Base-by-base conservation (phyloP, 106 monocot species). In the Apostasia shenzhenica region DNA sequence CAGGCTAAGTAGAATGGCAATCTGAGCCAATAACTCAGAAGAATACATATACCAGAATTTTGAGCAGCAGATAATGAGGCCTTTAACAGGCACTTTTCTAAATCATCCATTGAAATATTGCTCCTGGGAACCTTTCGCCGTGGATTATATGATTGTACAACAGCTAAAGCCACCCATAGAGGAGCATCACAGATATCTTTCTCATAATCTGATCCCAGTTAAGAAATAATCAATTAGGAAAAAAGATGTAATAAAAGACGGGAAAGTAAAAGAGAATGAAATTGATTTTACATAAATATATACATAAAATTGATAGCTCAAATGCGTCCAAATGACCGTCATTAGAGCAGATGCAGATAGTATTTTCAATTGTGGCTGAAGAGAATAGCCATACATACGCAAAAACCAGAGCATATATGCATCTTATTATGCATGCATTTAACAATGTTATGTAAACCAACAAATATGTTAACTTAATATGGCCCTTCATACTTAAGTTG, bases 91-190 rank as follows among this genome's bases (percentile, higher is more conserved):
- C 92, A 85, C 13, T 45, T 43, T 60, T 99, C 97, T 39, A 99
- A 66, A 72, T 86, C 84, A 72, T 81, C 51, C 48, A 80, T 66
- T 11, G 90, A 99, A 49, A 92, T 92, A 66, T 73, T 67, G 65
- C 92, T 87, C 61, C 97, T 73, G 2, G 92, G 97, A 75, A 99
- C 78, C 71, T 87, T 99, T 43, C 92, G 81, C 59, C 89, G 87
- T 48, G 84, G 81, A 83, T 85, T 99, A 77, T 90, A 99, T 47
- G 97, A 99, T 48, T 99, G 97, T 14, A 87, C 92, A 71, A 99
- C 82, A 54, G 92, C 97, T 55, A 99, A 67, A n/a, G 92, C 89
- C 42, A 85, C 97, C 77, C 79, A 99, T 9, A 73, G 41, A 52
- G 81, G 73, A 78, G 56, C 59, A 55, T 63, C 67, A 48, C 8